phyloP scores from a whole-genome alignment of 2,329 filamentous ascomycete genomes.

The Claviceps cyperi region DNA sequence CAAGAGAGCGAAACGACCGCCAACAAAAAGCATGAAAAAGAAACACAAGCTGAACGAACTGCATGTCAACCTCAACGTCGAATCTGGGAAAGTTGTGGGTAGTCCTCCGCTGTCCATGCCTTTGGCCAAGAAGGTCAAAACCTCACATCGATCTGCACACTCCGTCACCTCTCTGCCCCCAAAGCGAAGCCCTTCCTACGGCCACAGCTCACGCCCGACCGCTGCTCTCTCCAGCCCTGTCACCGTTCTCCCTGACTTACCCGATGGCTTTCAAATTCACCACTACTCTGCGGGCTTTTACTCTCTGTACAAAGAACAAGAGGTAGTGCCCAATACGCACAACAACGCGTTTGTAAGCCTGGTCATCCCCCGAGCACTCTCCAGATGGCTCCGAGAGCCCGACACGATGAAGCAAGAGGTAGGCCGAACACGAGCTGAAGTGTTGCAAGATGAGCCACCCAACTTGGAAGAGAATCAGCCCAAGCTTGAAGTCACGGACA shows the following conservation, averaged over 20 bases:
- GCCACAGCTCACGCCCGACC: constrained; percentile 50
- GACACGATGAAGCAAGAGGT: constrained; percentile 53
- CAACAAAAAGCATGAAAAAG: constrained; percentile 77
- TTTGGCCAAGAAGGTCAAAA: constrained; percentile 66
- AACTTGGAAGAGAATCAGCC: constrained; percentile 28
- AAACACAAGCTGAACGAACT: constrained; percentile 60
- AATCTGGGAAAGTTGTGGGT: constrained; percentile 32
- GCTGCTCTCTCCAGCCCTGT: constrained; percentile 55
- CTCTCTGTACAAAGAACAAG: constrained; percentile 52
- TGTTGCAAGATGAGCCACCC: constrained; percentile 45
- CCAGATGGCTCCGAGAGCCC: constrained; percentile 64
- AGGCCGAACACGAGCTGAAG: constrained; percentile 48
- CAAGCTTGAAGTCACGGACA: constrained; percentile 36
- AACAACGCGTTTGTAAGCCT: constrained; percentile 71
- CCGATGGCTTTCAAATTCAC: constrained; percentile 48
- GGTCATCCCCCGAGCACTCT: constrained; percentile 57
- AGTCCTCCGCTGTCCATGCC: constrained; percentile 30
- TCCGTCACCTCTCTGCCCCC: constrained; percentile 57
- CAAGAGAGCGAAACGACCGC: constrained; percentile 59
- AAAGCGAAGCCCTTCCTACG: constrained; percentile 49
- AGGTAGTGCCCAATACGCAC: constrained; percentile 42
- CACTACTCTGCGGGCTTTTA: constrained; percentile 65
- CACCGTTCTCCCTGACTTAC: constrained; percentile 54
- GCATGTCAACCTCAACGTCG: constrained; percentile 42
- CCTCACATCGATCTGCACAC: constrained; percentile 62